Conservation (phyloP, 1,284 basidiomycete genomes). For the Irpex sp. region DNA sequence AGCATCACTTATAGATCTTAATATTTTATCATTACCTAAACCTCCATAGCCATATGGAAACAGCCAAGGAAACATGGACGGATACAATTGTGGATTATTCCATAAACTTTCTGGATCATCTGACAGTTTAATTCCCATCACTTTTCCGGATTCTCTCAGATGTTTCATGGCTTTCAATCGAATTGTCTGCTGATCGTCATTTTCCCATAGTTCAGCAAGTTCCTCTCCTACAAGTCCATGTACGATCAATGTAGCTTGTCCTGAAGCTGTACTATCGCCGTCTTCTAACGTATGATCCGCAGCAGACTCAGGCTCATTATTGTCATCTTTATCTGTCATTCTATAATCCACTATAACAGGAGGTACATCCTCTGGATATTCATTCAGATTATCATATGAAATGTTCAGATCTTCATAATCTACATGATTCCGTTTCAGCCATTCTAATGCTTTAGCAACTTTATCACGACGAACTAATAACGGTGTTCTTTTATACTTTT, state of each 20-base stretch:
- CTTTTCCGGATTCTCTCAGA: conserved; percentile 22
- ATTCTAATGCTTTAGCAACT: conserved; percentile 40
- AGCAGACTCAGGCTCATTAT: conserved; percentile 25
- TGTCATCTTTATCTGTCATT: conserved; percentile 1
- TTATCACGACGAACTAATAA: conserved; percentile 37
- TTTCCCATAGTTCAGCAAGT: conserved; percentile 13
- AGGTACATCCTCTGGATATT: conserved; percentile 37
- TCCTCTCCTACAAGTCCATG: conserved; percentile 40
- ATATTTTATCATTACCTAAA: conserved; percentile 20
- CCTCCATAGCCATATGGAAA: conserved; percentile 36
- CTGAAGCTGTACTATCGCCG: conserved; percentile 37
- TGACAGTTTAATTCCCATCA: conserved; percentile 25
- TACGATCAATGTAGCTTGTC: conserved; percentile 43
- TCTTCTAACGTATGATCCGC: conserved; percentile 34
- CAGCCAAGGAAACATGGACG: conserved; percentile 37
- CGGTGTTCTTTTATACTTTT: conserved; percentile 42
- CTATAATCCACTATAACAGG: conserved; percentile 30
- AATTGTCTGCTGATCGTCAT: conserved; percentile 10
- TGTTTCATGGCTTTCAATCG: conserved; percentile 26
- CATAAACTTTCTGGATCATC: conserved; percentile 26
- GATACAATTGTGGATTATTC: conserved; percentile 33
- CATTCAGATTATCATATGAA: conserved; percentile 37
- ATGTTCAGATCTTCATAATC: conserved; percentile 46
- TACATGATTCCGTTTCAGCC: conserved; percentile 45
- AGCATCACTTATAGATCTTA: background rate